Percentiles rank a stretch among this genome's conserved stretches.
These are phyloP conservation scores for Oryza rufipogon DNA, from an alignment of 176 grass and related monocot genomes.

Conservation along the genomic window DNA sequence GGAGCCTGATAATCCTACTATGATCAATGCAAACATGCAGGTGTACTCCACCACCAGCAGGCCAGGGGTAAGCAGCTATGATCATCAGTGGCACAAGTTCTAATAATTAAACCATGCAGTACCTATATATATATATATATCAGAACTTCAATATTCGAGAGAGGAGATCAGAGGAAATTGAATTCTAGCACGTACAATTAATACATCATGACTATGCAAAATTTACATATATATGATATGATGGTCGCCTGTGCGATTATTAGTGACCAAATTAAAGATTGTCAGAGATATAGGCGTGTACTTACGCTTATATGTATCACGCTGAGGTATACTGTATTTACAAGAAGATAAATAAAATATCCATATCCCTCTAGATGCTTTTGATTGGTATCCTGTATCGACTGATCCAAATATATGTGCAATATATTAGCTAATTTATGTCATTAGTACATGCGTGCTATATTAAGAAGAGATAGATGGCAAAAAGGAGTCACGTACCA, in stretches of 20 bases:
- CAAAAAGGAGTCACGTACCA: neutral
- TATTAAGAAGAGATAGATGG: neutral
- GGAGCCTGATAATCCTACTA: conserved; percentile 40
- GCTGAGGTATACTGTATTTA: neutral
- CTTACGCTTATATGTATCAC: neutral
- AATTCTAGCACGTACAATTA: neutral
- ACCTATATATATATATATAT: neutral
- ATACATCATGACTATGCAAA: conserved; percentile 1
- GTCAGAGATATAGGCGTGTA: neutral
- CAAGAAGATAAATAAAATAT: neutral
- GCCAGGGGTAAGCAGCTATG: neutral
- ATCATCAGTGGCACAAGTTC: neutral
- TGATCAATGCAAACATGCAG: conserved; percentile 5
- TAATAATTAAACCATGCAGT: neutral
- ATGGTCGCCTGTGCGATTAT: neutral
- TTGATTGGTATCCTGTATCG: neutral
- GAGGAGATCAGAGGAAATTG: neutral
- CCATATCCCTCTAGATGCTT: neutral
- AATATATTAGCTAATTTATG: neutral
- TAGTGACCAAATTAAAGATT: neutral
- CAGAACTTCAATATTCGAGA: neutral
- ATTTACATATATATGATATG: neutral
- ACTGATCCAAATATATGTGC: neutral
- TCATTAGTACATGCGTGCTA: neutral
- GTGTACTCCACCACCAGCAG: conserved; percentile 25